Percentiles rank a stretch among this genome's conserved stretches.
These are phyloP conservation scores for Pisolithus orientalis DNA, from an alignment of 768 basidiomycete species.

Conservation along the genomic window DNA sequence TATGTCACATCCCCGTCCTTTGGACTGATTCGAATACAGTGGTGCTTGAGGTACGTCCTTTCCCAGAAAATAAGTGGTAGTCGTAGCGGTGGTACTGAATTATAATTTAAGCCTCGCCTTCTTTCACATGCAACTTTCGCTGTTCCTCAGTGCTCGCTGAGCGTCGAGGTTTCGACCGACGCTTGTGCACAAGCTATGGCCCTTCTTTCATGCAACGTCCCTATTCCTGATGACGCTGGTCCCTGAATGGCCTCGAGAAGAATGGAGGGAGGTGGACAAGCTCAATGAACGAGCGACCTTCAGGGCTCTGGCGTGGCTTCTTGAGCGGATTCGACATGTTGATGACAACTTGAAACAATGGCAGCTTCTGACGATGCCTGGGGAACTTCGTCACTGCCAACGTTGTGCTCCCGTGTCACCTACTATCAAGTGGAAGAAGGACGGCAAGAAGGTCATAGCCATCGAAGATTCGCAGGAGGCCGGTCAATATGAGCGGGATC, in stretches of 20 bases:
- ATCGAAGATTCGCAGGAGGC: constrained; percentile 84
- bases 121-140: constrained; percentile 56
- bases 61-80: neutral
- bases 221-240: constrained; percentile 63
- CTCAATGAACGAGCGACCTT: constrained; percentile 81
- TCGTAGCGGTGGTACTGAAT: constrained; percentile 1
- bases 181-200: constrained; percentile 74
- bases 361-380: constrained; percentile 48
- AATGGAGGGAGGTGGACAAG: constrained; percentile 80
- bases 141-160: constrained; percentile 49
- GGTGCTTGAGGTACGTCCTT: constrained; percentile 45
- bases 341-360: constrained; percentile 60
- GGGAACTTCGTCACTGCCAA: constrained; percentile 53
- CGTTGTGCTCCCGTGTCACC: constrained; percentile 81
- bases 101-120: constrained; percentile 40
- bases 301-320: constrained; percentile 77
- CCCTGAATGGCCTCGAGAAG: constrained; percentile 68
- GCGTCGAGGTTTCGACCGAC: constrained; percentile 46
- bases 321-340: constrained; percentile 76
- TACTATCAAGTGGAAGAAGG: constrained; percentile 64
- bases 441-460: constrained; percentile 52
- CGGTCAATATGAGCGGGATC: constrained; percentile 79
- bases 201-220: constrained; percentile 70
- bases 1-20: constrained; percentile 52
- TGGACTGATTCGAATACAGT: constrained; percentile 55